Conservation (phyloP, 1,139 yeast species). For the Blastobotrys illinoisensis region DNA sequence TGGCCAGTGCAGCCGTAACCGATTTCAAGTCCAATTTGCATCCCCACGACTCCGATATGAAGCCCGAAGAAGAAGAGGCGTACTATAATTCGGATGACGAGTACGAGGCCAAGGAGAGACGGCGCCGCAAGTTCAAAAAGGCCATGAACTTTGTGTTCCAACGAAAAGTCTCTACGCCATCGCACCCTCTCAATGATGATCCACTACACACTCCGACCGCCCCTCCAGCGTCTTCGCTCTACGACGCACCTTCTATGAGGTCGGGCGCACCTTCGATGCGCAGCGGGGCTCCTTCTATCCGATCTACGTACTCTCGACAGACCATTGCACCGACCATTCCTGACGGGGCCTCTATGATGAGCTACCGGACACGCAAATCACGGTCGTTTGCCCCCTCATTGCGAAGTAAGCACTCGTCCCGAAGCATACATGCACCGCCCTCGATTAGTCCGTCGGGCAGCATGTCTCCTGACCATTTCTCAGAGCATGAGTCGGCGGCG, state of each 20-base stretch:
- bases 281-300: neutral
- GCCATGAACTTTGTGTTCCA: slow-evolving; percentile 20
- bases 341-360: slow-evolving; percentile 2
- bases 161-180: neutral
- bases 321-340: slow-evolving; percentile 9
- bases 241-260: slow-evolving; percentile 7
- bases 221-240: slow-evolving; percentile 8
- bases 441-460: neutral
- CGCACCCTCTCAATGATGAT: slow-evolving; percentile 2
- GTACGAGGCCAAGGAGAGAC: slow-evolving; percentile 9
- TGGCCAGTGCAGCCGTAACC: neutral
- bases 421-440: neutral
- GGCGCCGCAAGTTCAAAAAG: slow-evolving; percentile 15
- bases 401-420: neutral
- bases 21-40: neutral
- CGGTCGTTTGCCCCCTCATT: neutral
- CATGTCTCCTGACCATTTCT: neutral
- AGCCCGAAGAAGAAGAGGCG: slow-evolving; percentile 9
- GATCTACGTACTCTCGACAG: slow-evolving; percentile 3
- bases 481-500: neutral
- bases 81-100: slow-evolving; percentile 15
- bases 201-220: slow-evolving; percentile 5
- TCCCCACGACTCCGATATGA: neutral
- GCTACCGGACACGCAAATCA: neutral
- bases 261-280: neutral